Conservation (phyloP, 345 rosid genomes). For the Gossypium raimondii region DNA sequence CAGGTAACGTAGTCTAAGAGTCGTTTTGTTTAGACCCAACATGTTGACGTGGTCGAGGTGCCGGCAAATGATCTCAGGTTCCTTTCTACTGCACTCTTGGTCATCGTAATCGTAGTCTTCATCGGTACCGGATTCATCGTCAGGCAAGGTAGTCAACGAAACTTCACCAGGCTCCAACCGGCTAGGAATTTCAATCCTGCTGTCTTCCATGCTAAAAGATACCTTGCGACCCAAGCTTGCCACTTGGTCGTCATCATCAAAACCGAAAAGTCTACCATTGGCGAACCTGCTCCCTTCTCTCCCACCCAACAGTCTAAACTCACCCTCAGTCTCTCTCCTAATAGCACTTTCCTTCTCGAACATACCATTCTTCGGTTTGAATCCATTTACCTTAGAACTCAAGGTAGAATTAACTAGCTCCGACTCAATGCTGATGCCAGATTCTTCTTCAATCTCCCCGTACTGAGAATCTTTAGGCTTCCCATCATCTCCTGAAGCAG, state of each 20-base stretch:
- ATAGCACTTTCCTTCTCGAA: conserved; percentile 48
- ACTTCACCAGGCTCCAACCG: conserved; percentile 54
- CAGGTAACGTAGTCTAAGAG: conserved; percentile 64
- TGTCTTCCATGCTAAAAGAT: conserved; percentile 46
- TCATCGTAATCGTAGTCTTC: conserved; percentile 45
- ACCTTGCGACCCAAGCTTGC: conserved; percentile 40
- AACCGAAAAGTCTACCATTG: conserved; percentile 42
- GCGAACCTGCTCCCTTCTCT: conserved; percentile 47
- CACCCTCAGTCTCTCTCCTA: conserved; percentile 67
- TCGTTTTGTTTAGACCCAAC: conserved; percentile 77
- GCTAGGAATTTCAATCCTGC: conserved; percentile 29
- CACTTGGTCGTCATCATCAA: conserved; percentile 40
- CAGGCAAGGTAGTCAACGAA: conserved; percentile 44
- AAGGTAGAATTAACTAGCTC: conserved; percentile 15
- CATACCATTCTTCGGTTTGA: conserved; percentile 16
- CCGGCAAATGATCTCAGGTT: conserved; percentile 67
- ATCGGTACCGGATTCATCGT: conserved; percentile 48
- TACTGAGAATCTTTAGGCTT: conserved; percentile 25
- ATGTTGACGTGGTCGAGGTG: conserved; percentile 73
- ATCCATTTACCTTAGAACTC: conserved; percentile 23
- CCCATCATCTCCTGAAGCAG: conserved; percentile 21
- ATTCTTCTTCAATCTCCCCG: conserved; percentile 45
- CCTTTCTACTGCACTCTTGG: conserved; percentile 65
- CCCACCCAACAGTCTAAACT: conserved; percentile 56
- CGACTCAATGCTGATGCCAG: conserved; percentile 19